phyloP scores from a whole-genome alignment of 257 asterid genomes.

The Marsdenia floribunda region DNA sequence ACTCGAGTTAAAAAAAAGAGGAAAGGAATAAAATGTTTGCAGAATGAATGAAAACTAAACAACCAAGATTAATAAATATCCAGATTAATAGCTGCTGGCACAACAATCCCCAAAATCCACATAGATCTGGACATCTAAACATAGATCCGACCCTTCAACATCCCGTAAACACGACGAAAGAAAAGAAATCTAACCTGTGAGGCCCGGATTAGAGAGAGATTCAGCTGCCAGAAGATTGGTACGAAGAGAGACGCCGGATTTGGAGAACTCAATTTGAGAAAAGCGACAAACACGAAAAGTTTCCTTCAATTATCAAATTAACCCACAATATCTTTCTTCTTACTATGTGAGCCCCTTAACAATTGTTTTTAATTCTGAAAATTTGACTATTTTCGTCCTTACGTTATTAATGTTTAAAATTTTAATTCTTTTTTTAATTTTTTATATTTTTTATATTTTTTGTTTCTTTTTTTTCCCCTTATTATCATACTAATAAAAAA shows the following conservation, averaged over 20 bases:
- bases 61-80: neutral
- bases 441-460: too few species aligned
- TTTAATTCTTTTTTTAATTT: too few species aligned
- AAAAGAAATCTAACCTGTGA: slow-evolving; percentile 4
- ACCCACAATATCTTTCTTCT: too few species aligned
- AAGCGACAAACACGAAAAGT: neutral
- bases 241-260: neutral
- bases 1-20: neutral
- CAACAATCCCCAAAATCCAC: neutral
- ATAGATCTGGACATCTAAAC: slow-evolving; percentile 5
- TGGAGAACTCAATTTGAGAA: neutral
- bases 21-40: neutral
- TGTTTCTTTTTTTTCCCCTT: too few species aligned
- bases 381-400: too few species aligned
- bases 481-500: too few species aligned
- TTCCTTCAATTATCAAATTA: too few species aligned
- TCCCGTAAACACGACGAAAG: neutral
- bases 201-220: neutral
- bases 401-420: too few species aligned
- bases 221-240: neutral
- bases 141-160: neutral
- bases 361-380: too few species aligned
- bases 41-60: neutral
- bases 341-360: too few species aligned
- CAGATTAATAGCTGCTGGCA: neutral